Base-by-base conservation (phyloP, 2,329 filamentous ascomycete species). In the Neonectria punicea region DNA sequence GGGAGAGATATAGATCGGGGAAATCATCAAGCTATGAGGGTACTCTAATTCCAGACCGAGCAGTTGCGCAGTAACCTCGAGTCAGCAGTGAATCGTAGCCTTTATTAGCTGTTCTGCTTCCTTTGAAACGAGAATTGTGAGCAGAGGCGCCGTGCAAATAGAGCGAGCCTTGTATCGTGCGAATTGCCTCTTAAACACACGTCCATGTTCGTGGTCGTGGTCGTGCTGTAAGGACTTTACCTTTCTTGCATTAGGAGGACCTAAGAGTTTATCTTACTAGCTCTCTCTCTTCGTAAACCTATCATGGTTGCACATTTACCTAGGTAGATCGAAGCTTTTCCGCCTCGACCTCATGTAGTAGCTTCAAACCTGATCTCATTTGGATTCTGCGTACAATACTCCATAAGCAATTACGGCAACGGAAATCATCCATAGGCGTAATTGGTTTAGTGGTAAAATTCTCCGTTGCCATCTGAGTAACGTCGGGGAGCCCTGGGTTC, bases 371-470 rank as follows among this genome's bases (percentile, higher is more conserved):
- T 16, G 10, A 36, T 4, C 14, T 4, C 5, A n/a, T n/a, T n/a
- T 7, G 2, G 5, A n/a, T 3, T 7, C 6, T n/a, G 10, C 6
- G 6, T 1, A 39, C 4, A 2, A n/a, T 39, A 39, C 36, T 39
- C 9, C 8, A 8, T 2, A n/a, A 1, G 2, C 1, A 16, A n/a
- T n/a, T 39, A 13, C 2, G 5, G 1, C 1, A 1, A 13, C 14
- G 2, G 3, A 16, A 11, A 51, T 16, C 7, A 41, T 8, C 44
- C 30, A 18, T 20, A 58, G 43, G 55, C 55, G 55, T 58, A 36
- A 58, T 58, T 58, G 55, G 55, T 58, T 58, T 59, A 59, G 57
- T 59, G 57, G 57, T 59, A 59, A 59, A 59, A 59, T 59, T 59
- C 57, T 59, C 57, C 57, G 57, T 59, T 59, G 57, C 57, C 57